phyloP scores from a whole-genome alignment of 2,329 filamentous ascomycete genomes.

The Colletotrichum paranaense region DNA sequence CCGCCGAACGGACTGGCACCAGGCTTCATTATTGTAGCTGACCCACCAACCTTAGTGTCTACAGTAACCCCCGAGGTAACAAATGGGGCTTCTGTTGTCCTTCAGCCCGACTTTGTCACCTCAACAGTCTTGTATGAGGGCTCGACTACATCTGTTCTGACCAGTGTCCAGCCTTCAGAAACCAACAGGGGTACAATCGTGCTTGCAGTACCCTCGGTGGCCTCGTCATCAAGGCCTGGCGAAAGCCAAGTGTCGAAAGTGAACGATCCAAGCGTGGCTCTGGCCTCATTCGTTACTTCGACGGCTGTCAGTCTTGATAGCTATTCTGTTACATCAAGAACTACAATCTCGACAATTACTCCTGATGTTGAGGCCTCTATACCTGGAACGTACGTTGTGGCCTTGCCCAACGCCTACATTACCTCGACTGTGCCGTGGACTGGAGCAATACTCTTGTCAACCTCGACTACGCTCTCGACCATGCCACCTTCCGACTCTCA shows the following conservation, averaged over 20 bases:
- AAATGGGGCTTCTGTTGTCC: not conserved
- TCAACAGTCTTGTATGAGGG: conserved; percentile 7
- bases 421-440: not conserved
- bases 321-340: not conserved
- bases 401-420: not conserved
- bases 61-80: no score
- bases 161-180: not conserved
- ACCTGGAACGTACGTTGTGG: not conserved
- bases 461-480: conserved; percentile 7
- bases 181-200: not conserved
- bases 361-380: not conserved
- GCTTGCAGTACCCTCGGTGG: not conserved
- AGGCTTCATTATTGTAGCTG: conserved; percentile 14
- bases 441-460: not conserved
- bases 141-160: not conserved
- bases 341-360: not conserved
- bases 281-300: not conserved
- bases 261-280: not conserved
- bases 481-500: not conserved
- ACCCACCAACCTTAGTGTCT: not conserved
- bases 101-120: not conserved
- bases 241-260: not conserved
- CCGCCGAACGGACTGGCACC: not conserved
- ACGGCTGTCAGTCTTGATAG: not conserved
- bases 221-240: not conserved